Base-by-base conservation (phyloP, 768 basidiomycete species). In the Roridomyces roridus region DNA sequence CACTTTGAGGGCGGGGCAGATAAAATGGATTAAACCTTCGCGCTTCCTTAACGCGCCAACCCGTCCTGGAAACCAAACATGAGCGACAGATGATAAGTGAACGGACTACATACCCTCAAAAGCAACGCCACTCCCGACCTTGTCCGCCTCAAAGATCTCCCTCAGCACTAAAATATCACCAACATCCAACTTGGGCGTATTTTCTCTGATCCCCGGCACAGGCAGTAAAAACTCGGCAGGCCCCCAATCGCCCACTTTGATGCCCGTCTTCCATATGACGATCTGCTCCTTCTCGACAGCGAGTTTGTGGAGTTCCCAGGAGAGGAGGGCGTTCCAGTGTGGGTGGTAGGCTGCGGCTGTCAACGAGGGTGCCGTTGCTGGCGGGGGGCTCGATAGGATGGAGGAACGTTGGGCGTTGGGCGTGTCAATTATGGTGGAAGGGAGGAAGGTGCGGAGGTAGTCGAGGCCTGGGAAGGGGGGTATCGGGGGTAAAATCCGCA, bases 151-250 rank as follows among this genome's bases (percentile, higher is more conserved):
- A 35, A 71, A 44, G 5, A 81, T 74, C 62, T 81, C 78, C 35
- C 81, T 69, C 60, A 82, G 53, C 55, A 80, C 75, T 11, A 80
- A 67, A 26, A 80, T 61, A 60, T 82, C 81, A 1, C 79, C 80
- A 15, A 80, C 66, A 41, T 79, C 79, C 35, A 80, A 67, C 45
- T 73, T 67, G 7, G 77, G 79, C 50, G 76, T 73, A 48, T 74
- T 76, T 59, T 71, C 79, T 25, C 74, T 74, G 44, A 77, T 75
- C 6, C 77, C 77, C 34, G 73, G 75, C 24, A 78, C 74, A 23
- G 64, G 62, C 8, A 79, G 46, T 37, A 71, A 60, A 53, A 79
- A 80, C 49, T 77, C 73, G 12, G 75, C 67, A 10, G 70, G 63
- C 36, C 66, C 67, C 77, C 77, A 79, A n/a, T 66, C 62, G 5